Percentiles rank a stretch among this genome's conserved stretches.
Evolutionary conservation across 768 basidiomycete genomes (phyloP).

Genomic region (Leccinum imitatum): DNA sequence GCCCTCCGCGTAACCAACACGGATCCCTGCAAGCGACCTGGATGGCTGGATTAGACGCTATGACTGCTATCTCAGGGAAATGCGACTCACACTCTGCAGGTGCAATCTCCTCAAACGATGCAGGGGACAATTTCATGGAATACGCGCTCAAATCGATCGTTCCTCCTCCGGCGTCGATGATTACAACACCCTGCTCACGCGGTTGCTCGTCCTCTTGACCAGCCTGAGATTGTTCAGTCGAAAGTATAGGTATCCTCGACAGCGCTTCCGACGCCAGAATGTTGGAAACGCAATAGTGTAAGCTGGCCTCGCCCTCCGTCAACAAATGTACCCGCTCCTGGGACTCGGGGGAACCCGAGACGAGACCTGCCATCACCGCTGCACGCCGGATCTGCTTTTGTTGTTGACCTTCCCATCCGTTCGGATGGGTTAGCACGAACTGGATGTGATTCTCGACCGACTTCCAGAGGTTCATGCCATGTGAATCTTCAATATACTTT

Average conservation of each 20-base stretch:
- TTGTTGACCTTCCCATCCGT: constrained; percentile 64
- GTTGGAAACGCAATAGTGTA: constrained; percentile 55
- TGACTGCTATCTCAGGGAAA: not conserved
- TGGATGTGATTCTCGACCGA: constrained; percentile 44
- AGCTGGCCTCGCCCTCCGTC: constrained; percentile 64
- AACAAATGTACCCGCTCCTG: constrained; percentile 51
- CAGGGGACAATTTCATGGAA: constrained; percentile 39
- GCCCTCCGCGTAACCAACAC: constrained; percentile 39
- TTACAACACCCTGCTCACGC: constrained; percentile 36
- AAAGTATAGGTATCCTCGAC: constrained; percentile 17
- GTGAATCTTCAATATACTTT: constrained; percentile 48
- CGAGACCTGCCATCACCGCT: constrained; percentile 49
- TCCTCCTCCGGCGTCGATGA: constrained; percentile 53
- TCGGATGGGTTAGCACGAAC: constrained; percentile 60
- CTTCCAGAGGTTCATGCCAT: constrained; percentile 47
- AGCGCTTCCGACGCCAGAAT: constrained; percentile 39
- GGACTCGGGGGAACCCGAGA: constrained; percentile 39
- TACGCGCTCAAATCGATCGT: constrained; percentile 45
- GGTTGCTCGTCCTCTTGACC: constrained; percentile 24
- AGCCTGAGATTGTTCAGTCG: constrained; percentile 13
- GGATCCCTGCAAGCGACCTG: constrained; percentile 43
- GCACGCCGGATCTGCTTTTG: constrained; percentile 57
- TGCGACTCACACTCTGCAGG: constrained; percentile 34
- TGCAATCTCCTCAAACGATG: constrained; percentile 40
- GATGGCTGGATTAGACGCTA: not conserved